Evolutionary conservation across 305 asterid genomes (phyloP).

Genomic region (Lippia alba): DNA sequence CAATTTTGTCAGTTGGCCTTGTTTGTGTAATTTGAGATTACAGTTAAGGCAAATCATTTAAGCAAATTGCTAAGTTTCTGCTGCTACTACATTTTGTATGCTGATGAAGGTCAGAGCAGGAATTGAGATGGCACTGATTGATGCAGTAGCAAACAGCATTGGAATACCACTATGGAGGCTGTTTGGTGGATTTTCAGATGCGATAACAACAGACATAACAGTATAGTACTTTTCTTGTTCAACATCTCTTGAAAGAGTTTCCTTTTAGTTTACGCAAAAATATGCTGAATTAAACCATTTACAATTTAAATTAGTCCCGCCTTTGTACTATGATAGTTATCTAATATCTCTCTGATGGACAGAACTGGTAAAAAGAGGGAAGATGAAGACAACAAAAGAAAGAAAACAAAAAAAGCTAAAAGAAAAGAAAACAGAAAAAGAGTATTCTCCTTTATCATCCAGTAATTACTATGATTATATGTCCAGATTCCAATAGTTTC

Average conservation of each 20-base stretch:
- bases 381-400: not conserved
- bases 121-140: slow-evolving; percentile 93
- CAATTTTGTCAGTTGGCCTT: not conserved
- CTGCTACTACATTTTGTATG: slow-evolving; percentile 40
- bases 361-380: not conserved
- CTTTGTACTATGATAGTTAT: slow-evolving; percentile 11
- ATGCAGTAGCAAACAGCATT: slow-evolving; percentile 84
- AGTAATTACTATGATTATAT: slow-evolving; percentile 25
- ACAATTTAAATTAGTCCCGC: slow-evolving; percentile 11
- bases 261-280: not conserved
- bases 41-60: not conserved
- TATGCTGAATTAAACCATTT: not conserved
- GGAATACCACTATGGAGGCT: slow-evolving; percentile 89
- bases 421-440: not conserved
- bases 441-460: slow-evolving; percentile 15
- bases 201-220: slow-evolving; percentile 83
- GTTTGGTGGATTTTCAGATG: slow-evolving; percentile 78
- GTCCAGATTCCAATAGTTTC: slow-evolving; percentile 88
- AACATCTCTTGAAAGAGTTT: slow-evolving; percentile 14
- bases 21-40: not conserved
- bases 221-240: slow-evolving; percentile 48
- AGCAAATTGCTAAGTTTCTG: slow-evolving; percentile 5
- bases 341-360: not conserved
- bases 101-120: slow-evolving; percentile 91
- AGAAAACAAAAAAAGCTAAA: not conserved